These are phyloP conservation scores for Moniliella sp. DNA, from an alignment of 1,284 basidiomycete species.

Conservation along the genomic window DNA sequence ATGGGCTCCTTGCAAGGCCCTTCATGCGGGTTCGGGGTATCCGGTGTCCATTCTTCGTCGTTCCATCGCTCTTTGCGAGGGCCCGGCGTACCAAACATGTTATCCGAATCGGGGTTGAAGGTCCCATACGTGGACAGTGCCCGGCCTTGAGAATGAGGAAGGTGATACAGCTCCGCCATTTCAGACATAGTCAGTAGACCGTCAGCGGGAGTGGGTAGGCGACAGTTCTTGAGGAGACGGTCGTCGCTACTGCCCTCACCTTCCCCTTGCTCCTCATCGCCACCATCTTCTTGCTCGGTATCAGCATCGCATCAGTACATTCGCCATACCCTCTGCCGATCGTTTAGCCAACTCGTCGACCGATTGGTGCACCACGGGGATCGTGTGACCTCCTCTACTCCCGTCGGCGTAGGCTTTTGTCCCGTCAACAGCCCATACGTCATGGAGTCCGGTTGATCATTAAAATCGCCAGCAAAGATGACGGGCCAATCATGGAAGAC, in stretches of 20 bases:
- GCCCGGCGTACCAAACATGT: slow-evolving; percentile 13
- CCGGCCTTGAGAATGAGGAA: slow-evolving; percentile 13
- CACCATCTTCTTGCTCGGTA: background rate
- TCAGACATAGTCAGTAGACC: slow-evolving; percentile 50
- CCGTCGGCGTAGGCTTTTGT: slow-evolving; percentile 23
- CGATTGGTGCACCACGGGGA: background rate
- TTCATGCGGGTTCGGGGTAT: slow-evolving; percentile 12
- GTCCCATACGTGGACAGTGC: background rate
- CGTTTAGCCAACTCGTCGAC: background rate
- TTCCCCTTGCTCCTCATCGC: slow-evolving; percentile 2
- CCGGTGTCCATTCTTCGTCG: slow-evolving; percentile 9
- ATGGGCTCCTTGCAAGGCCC: slow-evolving; percentile 21
- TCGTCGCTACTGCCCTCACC: slow-evolving; percentile 35
- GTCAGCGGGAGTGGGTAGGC: slow-evolving; percentile 45
- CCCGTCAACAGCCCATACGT: slow-evolving; percentile 54
- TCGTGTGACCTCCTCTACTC: background rate
- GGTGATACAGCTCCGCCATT: slow-evolving; percentile 42
- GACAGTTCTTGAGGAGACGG: slow-evolving; percentile 53
- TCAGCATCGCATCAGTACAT: background rate
- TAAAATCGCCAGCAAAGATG: slow-evolving; percentile 73
- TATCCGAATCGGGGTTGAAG: slow-evolving; percentile 6
- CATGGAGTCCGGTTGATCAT: slow-evolving; percentile 64
- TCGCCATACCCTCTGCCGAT: background rate
- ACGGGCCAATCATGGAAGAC: slow-evolving; percentile 47
- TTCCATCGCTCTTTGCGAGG: slow-evolving; percentile 19